phyloP scores from a whole-genome alignment of 2,329 filamentous ascomycete genomes.

The Didymella pinodella region DNA sequence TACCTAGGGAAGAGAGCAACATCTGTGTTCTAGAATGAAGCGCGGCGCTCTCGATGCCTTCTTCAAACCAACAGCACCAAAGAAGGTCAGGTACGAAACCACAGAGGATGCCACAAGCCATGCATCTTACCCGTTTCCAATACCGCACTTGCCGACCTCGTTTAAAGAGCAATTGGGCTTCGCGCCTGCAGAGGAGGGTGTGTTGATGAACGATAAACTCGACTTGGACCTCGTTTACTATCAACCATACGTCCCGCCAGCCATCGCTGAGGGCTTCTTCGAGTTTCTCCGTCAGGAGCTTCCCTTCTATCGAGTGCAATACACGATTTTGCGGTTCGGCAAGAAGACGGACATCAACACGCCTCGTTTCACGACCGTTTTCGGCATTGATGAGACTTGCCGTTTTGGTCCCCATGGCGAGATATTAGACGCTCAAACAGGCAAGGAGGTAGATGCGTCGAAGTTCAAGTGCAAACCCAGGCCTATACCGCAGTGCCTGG shows the following conservation, averaged over 20 bases:
- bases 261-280: conserved; percentile 68
- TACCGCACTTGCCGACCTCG: conserved; percentile 57
- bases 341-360: conserved; percentile 69
- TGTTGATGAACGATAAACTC: conserved; percentile 69
- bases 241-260: conserved; percentile 71
- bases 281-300: conserved; percentile 74
- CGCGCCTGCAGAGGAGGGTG: conserved; percentile 62
- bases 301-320: conserved; percentile 78
- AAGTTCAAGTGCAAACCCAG: conserved; percentile 70
- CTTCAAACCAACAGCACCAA: conserved; percentile 62
- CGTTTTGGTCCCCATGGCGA: conserved; percentile 57
- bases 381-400: conserved; percentile 70
- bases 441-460: conserved; percentile 51
- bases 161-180: conserved; percentile 54
- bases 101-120: conserved; percentile 52
- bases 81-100: conserved; percentile 51
- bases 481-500: conserved; percentile 74
- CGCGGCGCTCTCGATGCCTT: conserved; percentile 75
- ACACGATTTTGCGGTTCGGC: conserved; percentile 72
- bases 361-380: conserved; percentile 68
- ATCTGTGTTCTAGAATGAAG: conserved; percentile 33
- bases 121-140: conserved; percentile 61
- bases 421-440: conserved; percentile 55
- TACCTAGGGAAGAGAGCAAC: not conserved
- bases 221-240: conserved; percentile 79